These are phyloP conservation scores for Pyrus pyrifolia DNA, from an alignment of 306 rosid genomes.

Conservation along the genomic window DNA sequence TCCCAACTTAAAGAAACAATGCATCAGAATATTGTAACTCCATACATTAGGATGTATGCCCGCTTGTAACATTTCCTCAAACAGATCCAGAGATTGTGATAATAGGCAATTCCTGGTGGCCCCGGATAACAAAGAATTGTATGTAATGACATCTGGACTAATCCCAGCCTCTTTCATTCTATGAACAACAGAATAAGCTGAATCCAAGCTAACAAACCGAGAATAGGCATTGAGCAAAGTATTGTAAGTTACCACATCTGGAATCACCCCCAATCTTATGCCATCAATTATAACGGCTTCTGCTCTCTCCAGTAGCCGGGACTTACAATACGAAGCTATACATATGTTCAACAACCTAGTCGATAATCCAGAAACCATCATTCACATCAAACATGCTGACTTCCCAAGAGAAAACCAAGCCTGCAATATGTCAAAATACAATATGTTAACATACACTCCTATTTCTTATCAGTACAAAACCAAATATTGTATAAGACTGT, in stretches of 20 bases:
- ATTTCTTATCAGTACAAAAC: neutral
- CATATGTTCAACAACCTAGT: conserved; percentile 63
- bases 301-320: conserved; percentile 41
- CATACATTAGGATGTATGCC: conserved; percentile 60
- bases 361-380: conserved; percentile 46
- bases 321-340: conserved; percentile 50
- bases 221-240: conserved; percentile 63
- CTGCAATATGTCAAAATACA: neutral
- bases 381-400: conserved; percentile 22
- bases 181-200: conserved; percentile 39
- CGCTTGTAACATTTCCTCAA: conserved; percentile 54
- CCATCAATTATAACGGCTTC: conserved; percentile 52
- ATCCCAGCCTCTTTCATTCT: conserved; percentile 77
- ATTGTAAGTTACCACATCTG: conserved; percentile 63
- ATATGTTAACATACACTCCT: neutral
- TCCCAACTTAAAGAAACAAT: conserved; percentile 62
- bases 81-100: conserved; percentile 37
- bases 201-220: conserved; percentile 45
- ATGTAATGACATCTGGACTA: conserved; percentile 58
- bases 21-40: conserved; percentile 69
- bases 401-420: conserved; percentile 2
- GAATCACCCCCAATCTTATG: conserved; percentile 58
- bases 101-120: conserved; percentile 35
- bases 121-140: conserved; percentile 58
- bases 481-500: neutral